Conservation (phyloP, 805 yeast species). For the Yamadazyma akitaensis region DNA sequence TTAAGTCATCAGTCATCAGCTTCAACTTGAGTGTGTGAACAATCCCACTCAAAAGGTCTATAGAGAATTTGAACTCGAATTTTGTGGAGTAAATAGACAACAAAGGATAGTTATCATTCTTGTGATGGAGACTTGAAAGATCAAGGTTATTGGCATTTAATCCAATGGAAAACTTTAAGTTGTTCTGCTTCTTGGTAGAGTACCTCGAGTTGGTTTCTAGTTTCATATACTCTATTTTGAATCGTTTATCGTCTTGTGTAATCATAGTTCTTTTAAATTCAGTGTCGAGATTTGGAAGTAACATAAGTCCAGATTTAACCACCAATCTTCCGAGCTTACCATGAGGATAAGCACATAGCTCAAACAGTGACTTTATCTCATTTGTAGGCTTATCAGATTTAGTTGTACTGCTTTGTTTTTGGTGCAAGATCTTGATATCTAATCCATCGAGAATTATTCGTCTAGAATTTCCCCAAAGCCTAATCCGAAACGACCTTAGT, state of each 20-base stretch:
- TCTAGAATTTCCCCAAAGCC: constrained; percentile 39
- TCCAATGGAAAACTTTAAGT: constrained; percentile 17
- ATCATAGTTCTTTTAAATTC: constrained; percentile 19
- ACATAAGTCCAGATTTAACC: constrained; percentile 4
- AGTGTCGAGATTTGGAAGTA: constrained; percentile 21
- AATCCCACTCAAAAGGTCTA: constrained; percentile 18
- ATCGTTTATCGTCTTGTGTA: constrained; percentile 4
- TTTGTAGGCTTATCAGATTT: neutral
- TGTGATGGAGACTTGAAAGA: constrained; percentile 6
- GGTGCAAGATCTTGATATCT: neutral
- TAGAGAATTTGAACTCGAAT: constrained; percentile 13
- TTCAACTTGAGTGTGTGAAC: constrained; percentile 18
- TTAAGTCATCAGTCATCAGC: constrained; percentile 22
- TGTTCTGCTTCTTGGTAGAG: constrained; percentile 15
- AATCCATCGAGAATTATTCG: constrained; percentile 26
- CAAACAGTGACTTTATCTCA: neutral
- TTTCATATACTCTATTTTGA: constrained; percentile 19
- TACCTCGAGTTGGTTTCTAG: constrained; percentile 19
- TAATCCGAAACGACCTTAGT: constrained; percentile 24
- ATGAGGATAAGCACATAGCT: constrained; percentile 15
- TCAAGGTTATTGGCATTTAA: constrained; percentile 13
- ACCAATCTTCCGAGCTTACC: constrained; percentile 11
- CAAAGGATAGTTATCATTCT: constrained; percentile 10
- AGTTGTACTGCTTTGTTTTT: neutral
- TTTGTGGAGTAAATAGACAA: constrained; percentile 12